A percentile compares a stretch with the other conserved stretches of the same genome.
Evolutionary conservation across 306 rosid genomes (phyloP).

Genomic region (Prunus mume): DNA sequence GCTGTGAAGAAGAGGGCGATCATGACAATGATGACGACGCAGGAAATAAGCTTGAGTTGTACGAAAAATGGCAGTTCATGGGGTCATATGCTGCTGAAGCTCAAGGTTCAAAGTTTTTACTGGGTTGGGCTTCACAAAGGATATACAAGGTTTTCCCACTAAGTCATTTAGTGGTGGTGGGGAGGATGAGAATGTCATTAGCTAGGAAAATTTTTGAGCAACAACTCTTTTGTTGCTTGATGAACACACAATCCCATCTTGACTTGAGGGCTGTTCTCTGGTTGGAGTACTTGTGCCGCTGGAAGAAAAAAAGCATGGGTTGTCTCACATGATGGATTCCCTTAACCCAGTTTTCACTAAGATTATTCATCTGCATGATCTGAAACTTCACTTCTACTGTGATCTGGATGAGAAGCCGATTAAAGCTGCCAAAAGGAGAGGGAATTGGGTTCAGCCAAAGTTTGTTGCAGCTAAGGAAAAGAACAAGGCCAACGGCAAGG

Average conservation of each 20-base stretch:
- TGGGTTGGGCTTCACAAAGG: conserved; percentile 74
- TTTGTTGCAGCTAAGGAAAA: conserved; percentile 60
- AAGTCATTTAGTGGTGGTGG: conserved; percentile 78
- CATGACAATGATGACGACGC: conserved; percentile 38
- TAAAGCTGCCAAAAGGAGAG: conserved; percentile 64
- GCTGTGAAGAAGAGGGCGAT: conserved; percentile 41
- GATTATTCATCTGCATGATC: conserved; percentile 75
- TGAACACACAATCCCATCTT: conserved; percentile 70
- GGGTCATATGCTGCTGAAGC: conserved; percentile 79
- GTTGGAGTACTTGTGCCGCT: conserved; percentile 71
- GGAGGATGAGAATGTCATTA: conserved; percentile 74
- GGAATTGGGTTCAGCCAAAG: conserved; percentile 54
- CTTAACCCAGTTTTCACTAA: conserved; percentile 66
- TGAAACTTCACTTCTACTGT: conserved; percentile 69
- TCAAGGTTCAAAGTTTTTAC: conserved; percentile 79
- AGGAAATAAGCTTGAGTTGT: conserved; percentile 71
- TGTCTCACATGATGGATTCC: conserved; percentile 73
- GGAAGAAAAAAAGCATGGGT: conserved; percentile 67
- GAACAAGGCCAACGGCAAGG: conserved; percentile 48
- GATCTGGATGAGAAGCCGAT: conserved; percentile 68
- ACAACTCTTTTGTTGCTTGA: conserved; percentile 65
- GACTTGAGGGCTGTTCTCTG: conserved; percentile 80
- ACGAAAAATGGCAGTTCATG: conserved; percentile 52
- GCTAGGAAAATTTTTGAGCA: conserved; percentile 77
- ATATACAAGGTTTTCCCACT: conserved; percentile 66